Conservation (phyloP, 306 rosid genomes). For the Vigna nakashimae region DNA sequence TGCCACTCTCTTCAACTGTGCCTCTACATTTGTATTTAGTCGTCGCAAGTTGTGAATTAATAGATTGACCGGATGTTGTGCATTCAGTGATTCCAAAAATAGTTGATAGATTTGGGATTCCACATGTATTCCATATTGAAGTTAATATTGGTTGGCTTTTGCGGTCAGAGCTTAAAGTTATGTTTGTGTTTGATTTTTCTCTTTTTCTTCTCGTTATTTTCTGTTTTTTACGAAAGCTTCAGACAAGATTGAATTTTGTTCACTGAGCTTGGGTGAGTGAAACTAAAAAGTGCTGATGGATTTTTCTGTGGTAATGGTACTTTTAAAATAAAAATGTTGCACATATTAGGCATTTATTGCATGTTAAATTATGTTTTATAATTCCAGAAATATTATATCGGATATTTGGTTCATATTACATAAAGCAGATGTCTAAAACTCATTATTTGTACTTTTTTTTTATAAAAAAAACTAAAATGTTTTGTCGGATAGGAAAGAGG, state of each 20-base stretch:
- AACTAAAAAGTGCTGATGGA: not conserved
- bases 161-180: not conserved
- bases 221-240: not conserved
- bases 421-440: slow-evolving; percentile 9
- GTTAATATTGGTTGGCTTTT: not conserved
- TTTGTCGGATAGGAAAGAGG: not conserved
- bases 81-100: not conserved
- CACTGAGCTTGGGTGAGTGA: slow-evolving; percentile 8
- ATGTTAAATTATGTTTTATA: slow-evolving; percentile 22
- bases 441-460: not conserved
- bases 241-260: slow-evolving; percentile 15
- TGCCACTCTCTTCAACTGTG: slow-evolving; percentile 6
- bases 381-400: not conserved
- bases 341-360: slow-evolving; percentile 20
- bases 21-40: slow-evolving; percentile 2
- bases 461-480: not conserved
- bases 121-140: not conserved
- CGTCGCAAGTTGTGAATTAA: not conserved
- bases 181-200: not conserved
- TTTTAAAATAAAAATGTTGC: not conserved
- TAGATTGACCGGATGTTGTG: not conserved
- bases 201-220: not conserved
- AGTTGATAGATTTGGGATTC: not conserved
- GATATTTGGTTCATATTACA: slow-evolving; percentile 2
- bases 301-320: slow-evolving; percentile 32